Evolutionary conservation across 176 grass and related monocot species (phyloP), one percentile per base, ranked within the genome.

Genomic region (Oryza nivara): DNA sequence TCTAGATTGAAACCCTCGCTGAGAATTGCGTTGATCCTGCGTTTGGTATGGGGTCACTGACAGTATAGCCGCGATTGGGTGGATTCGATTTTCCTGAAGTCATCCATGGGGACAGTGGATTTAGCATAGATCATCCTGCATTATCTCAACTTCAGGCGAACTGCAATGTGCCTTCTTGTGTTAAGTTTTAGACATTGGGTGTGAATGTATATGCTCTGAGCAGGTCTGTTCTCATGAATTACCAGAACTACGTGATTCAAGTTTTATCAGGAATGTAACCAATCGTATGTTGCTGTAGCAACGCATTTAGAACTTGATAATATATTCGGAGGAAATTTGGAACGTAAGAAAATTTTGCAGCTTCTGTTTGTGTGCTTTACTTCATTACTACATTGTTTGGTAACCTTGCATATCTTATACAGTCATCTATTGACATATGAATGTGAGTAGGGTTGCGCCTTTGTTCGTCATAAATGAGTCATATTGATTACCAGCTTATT

Each of bases 401-500:
- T 77, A 51, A 65, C 11, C 11, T 43, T 72, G 15, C 41, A 5
- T 75, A 36, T 63, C 75, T 66, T 45, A 47, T 82, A 77, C 3
- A n/a, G 14, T 65, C 30, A 83, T 51, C 54, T 88, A 4, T 88
- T 65, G 86, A 71, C 14, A 67, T 47, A 72, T 80, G 63, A 65
- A 83, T 41, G 17, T 44, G 74, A 25, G 9, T 10, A 15, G 82
- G 14, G 13, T 75, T 69, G 6, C 69, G 11, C 30, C 23, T 61
- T 26, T 70, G 47, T 80, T 7, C 51, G 13, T 69, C 13, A 19
- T 61, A 61, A 10, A 64, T 73, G 23, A 73, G 26, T 30, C 23
- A 54, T 60, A 46, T 35, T 88, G 61, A 79, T 80, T 84, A 10
- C 70, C 16, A 75, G 64, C n/a, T 68, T 61, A 38, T 58, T 13